These are phyloP conservation scores for Panus rudis DNA, from an alignment of 768 basidiomycete genomes.

Conservation along the genomic window DNA sequence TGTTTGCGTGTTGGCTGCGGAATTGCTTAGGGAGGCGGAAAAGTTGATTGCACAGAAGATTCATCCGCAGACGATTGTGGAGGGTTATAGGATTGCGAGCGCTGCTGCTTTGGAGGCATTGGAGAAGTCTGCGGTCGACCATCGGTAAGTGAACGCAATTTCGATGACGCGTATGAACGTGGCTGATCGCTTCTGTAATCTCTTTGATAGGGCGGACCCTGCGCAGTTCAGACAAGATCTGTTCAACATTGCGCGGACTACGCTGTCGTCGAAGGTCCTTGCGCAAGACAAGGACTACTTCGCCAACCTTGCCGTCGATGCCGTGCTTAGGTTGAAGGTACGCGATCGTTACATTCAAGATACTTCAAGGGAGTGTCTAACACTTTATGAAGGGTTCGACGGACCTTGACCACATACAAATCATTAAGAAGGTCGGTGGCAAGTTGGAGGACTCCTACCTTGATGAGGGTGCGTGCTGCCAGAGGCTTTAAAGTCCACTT, in stretches of 20 bases:
- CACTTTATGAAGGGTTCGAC: slow-evolving; percentile 67
- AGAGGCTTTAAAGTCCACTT: not conserved
- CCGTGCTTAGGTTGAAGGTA: slow-evolving; percentile 87
- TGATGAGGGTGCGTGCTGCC: slow-evolving; percentile 68
- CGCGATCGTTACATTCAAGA: not conserved
- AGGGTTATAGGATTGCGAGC: slow-evolving; percentile 93
- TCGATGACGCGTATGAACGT: not conserved
- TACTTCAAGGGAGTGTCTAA: not conserved
- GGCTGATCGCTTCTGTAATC: slow-evolving; percentile 5
- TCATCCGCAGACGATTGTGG: slow-evolving; percentile 96
- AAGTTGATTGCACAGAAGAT: slow-evolving; percentile 88
- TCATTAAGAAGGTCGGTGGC: slow-evolving; percentile 99
- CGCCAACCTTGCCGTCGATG: slow-evolving; percentile 95
- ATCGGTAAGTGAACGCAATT: slow-evolving; percentile 52
- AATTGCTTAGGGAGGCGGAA: slow-evolving; percentile 91
- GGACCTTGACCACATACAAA: slow-evolving; percentile 95
- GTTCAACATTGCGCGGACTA: slow-evolving; percentile 95
- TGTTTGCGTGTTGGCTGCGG: slow-evolving; percentile 88
- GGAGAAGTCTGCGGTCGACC: slow-evolving; percentile 74
- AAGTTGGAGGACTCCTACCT: slow-evolving; percentile 98
- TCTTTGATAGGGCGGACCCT: slow-evolving; percentile 41
- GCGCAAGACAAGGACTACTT: slow-evolving; percentile 98
- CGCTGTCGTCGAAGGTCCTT: slow-evolving; percentile 91
- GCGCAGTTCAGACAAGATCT: slow-evolving; percentile 79
- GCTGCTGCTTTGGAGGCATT: slow-evolving; percentile 77